phyloP scores from a whole-genome alignment of 768 basidiomycete species.

The Trametes meyenii region DNA sequence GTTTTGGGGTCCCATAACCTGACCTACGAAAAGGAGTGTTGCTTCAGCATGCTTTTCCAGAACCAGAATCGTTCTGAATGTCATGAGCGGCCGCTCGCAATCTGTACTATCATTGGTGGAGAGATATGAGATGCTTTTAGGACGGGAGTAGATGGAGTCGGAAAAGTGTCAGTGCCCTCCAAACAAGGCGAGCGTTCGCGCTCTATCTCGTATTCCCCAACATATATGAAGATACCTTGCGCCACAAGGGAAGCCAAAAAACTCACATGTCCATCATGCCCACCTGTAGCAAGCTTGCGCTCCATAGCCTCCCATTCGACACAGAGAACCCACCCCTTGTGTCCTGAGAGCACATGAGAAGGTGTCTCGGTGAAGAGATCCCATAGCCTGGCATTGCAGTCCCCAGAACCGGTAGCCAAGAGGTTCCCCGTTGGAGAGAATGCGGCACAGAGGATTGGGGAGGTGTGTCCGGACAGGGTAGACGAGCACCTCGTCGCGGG shows the following conservation, averaged over 20 bases:
- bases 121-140: too few species aligned
- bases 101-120: too few species aligned
- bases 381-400: constrained; percentile 92
- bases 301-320: constrained; percentile 98
- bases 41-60: background rate
- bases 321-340: constrained; percentile 95
- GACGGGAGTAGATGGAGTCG: too few species aligned
- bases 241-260: background rate
- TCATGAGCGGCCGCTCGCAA: too few species aligned
- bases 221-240: background rate
- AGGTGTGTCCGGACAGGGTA: constrained; percentile 87
- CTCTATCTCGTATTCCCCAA: too few species aligned
- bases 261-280: constrained; percentile 87
- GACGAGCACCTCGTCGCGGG: constrained; percentile 94
- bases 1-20: constrained; percentile 93
- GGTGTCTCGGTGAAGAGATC: constrained; percentile 92
- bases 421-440: constrained; percentile 93
- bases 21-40: constrained; percentile 43
- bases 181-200: too few species aligned
- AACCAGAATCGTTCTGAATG: too few species aligned
- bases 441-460: constrained; percentile 91
- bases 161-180: too few species aligned
- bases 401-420: constrained; percentile 94
- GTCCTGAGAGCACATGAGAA: constrained; percentile 82
- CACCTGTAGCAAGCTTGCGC: constrained; percentile 87